Evolutionary conservation across 2,329 filamentous ascomycete genomes (phyloP).

Genomic region (Thielaviopsis populi): DNA sequence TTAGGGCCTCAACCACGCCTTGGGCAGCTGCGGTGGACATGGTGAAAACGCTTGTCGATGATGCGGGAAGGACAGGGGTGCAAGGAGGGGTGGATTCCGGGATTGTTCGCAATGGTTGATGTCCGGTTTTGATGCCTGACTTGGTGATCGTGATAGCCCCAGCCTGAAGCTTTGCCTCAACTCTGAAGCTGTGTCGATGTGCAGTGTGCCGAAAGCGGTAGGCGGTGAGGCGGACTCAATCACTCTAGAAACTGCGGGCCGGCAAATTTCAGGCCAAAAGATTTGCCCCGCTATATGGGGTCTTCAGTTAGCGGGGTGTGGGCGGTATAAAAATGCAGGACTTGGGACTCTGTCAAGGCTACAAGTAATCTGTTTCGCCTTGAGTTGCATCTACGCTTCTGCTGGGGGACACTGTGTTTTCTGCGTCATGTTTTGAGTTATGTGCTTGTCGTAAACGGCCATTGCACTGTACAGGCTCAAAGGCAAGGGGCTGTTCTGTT

Average conservation of each 20-base stretch:
- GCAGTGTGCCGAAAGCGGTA: neutral
- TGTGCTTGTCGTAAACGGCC: neutral
- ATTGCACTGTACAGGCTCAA: neutral
- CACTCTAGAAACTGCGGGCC: neutral
- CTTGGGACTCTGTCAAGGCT: neutral
- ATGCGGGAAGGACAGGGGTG: neutral
- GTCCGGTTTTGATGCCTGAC: neutral
- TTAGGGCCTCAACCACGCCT: constrained; percentile 16
- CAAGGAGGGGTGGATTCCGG: neutral
- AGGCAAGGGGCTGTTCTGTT: neutral
- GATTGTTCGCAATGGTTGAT: neutral
- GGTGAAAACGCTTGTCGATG: neutral
- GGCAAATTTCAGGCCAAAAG: neutral
- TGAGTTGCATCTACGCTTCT: neutral
- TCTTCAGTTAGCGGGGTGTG: neutral
- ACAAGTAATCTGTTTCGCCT: neutral
- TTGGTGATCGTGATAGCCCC: neutral
- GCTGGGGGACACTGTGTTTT: neutral
- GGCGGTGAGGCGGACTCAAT: neutral
- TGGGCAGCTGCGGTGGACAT: constrained; percentile 11
- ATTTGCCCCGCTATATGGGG: neutral
- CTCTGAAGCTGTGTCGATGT: neutral
- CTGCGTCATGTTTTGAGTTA: neutral
- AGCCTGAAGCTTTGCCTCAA: neutral
- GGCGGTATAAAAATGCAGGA: neutral